Conservation (phyloP, 345 rosid genomes). For the Camelina neglecta region DNA sequence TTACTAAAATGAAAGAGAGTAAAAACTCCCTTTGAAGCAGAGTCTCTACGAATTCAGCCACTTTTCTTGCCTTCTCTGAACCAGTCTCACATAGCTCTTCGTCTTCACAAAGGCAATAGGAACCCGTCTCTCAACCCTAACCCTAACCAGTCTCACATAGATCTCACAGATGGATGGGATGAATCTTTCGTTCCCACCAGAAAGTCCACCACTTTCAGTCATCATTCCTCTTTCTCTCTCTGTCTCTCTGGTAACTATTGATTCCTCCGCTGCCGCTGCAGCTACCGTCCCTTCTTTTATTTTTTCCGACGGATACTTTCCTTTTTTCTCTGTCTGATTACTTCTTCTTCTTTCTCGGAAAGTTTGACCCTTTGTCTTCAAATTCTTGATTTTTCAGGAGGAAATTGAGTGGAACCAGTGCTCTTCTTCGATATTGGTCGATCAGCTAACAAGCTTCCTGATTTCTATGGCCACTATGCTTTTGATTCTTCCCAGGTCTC, state of each 20-base stretch:
- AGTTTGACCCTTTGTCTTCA: neutral
- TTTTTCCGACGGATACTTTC: constrained; percentile 68
- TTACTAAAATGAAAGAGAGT: too few species aligned
- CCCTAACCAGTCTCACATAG: too few species aligned
- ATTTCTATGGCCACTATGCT: constrained; percentile 56
- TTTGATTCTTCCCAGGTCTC: constrained; percentile 71
- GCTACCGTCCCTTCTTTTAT: constrained; percentile 48
- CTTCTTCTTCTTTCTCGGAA: neutral
- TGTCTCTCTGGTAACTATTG: constrained; percentile 41
- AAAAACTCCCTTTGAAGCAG: too few species aligned
- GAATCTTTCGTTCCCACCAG: constrained; percentile 58
- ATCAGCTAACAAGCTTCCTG: constrained; percentile 43
- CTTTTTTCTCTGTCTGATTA: neutral
- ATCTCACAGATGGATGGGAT: constrained; percentile 46
- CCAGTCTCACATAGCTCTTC: too few species aligned
- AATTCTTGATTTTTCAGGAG: constrained; percentile 43
- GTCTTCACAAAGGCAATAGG: too few species aligned
- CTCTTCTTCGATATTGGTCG: constrained; percentile 75
- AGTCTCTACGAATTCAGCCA: too few species aligned
- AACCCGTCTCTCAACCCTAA: too few species aligned
- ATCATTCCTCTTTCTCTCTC: constrained; percentile 65
- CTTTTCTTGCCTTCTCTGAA: too few species aligned
- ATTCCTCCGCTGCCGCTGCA: constrained; percentile 41
- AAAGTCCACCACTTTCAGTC: constrained; percentile 67
- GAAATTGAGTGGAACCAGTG: constrained; percentile 58